phyloP scores from a whole-genome alignment of 2,329 filamentous ascomycete species.

The Epichloe sibirici region DNA sequence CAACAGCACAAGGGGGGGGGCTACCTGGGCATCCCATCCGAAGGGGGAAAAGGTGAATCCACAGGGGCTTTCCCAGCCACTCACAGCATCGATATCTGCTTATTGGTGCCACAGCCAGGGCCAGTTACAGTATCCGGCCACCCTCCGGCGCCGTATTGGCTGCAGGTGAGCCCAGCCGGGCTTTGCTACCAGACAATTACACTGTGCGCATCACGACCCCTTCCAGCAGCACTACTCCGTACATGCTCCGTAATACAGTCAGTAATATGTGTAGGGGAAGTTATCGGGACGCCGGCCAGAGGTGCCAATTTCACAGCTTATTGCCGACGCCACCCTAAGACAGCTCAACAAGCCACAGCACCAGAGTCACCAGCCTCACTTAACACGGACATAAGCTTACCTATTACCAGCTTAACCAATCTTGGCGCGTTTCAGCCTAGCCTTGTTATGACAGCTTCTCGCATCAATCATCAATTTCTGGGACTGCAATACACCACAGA shows the following conservation, averaged over 20 bases:
- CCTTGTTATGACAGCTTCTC: background rate
- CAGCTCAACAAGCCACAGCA: too few species aligned
- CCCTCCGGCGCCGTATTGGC: background rate
- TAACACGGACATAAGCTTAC: too few species aligned
- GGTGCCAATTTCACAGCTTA: too few species aligned
- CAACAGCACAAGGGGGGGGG: too few species aligned
- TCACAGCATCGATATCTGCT: conserved; percentile 5
- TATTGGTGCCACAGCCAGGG: background rate
- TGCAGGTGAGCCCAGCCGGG: background rate
- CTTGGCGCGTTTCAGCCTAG: background rate
- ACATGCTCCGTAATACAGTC: too few species aligned
- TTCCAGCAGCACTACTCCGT: too few species aligned
- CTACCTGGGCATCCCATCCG: background rate
- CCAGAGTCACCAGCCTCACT: too few species aligned
- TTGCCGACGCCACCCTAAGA: too few species aligned
- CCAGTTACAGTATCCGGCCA: background rate
- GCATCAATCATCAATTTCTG: background rate
- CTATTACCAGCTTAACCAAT: background rate
- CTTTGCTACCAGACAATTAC: background rate
- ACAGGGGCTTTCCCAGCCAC: conserved; percentile 11
- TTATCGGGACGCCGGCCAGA: too few species aligned
- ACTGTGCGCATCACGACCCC: too few species aligned
- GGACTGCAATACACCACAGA: background rate
- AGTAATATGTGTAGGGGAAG: too few species aligned
- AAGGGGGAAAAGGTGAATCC: background rate